Evolutionary conservation across 139 green algal species (phyloP).

Genomic region (Bryopsis sp.): DNA sequence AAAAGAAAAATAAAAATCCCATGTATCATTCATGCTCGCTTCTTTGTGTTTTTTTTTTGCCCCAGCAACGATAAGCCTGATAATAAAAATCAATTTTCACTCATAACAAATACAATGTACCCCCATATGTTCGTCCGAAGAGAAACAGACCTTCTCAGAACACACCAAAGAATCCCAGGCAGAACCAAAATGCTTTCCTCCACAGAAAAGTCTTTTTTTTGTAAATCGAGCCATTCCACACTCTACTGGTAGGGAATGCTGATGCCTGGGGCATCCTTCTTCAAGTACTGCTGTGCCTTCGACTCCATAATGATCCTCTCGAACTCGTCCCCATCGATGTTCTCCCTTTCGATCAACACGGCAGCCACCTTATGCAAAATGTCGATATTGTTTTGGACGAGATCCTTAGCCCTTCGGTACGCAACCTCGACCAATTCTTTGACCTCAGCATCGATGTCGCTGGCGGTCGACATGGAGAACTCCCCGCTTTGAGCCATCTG

Average conservation of each 20-base stretch:
- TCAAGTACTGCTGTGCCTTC: conserved; percentile 83
- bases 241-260: conserved; percentile 82
- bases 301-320: conserved; percentile 74
- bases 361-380: conserved; percentile 85
- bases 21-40: too few species aligned
- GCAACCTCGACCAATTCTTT: conserved; percentile 86
- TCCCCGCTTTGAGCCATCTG: conserved; percentile 74
- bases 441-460: conserved; percentile 86
- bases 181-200: too few species aligned
- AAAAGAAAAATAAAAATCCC: too few species aligned
- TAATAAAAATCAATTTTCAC: too few species aligned
- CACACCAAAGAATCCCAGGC: too few species aligned
- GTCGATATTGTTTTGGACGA: conserved; percentile 83
- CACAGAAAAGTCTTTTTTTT: too few species aligned
- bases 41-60: too few species aligned
- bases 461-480: conserved; percentile 72
- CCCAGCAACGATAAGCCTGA: too few species aligned
- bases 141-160: too few species aligned
- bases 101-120: too few species aligned
- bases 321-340: conserved; percentile 96
- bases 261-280: conserved; percentile 64
- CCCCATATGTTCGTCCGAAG: too few species aligned
- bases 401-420: conserved; percentile 94
- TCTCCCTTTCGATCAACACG: conserved; percentile 96
- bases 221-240: too few species aligned